Percentiles rank a stretch among this genome's conserved stretches.
Evolutionary conservation across 768 basidiomycete genomes (phyloP).

Genomic region (Myochromella boudieri): DNA sequence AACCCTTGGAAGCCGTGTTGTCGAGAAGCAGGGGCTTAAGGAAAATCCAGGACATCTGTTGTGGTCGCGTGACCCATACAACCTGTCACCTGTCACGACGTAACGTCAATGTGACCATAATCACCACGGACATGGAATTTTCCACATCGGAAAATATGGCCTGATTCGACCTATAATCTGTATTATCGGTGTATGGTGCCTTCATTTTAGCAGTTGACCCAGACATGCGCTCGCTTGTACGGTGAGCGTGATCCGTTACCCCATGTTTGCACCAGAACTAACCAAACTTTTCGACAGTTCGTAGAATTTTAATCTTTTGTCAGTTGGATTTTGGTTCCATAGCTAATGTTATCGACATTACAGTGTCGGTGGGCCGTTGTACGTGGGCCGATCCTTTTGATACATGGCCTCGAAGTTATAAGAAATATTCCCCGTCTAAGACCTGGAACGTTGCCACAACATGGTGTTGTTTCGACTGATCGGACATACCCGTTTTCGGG

Average conservation of each 20-base stretch:
- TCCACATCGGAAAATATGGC: slow-evolving; percentile 19
- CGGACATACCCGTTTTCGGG: slow-evolving; percentile 48
- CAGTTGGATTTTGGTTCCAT: no score
- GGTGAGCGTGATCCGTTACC: slow-evolving; percentile 14
- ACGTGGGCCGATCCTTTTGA: no score
- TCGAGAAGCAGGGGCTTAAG: slow-evolving; percentile 9
- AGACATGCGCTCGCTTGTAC: slow-evolving; percentile 2
- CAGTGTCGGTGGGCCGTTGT: no score
- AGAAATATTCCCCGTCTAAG: slow-evolving; percentile 23
- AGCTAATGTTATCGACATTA: no score
- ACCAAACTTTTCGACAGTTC: no score
- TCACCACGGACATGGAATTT: slow-evolving; percentile 3
- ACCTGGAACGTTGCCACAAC: slow-evolving; percentile 41
- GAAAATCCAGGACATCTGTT: slow-evolving; percentile 11
- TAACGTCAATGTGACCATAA: slow-evolving; percentile 16
- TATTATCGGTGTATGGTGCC: slow-evolving; percentile 6
- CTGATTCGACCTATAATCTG: slow-evolving; percentile 8
- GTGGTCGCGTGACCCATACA: slow-evolving; percentile 18
- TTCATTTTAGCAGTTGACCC: slow-evolving; percentile 9
- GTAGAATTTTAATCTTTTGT: no score
- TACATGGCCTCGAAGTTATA: slow-evolving; percentile 1
- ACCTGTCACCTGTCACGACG: slow-evolving; percentile 15
- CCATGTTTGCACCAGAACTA: background rate
- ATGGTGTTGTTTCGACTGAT: slow-evolving; percentile 40
- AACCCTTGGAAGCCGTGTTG: slow-evolving; percentile 21